Evolutionary conservation across 805 yeast genomes (phyloP).

Genomic region (Starmerella floricola): DNA sequence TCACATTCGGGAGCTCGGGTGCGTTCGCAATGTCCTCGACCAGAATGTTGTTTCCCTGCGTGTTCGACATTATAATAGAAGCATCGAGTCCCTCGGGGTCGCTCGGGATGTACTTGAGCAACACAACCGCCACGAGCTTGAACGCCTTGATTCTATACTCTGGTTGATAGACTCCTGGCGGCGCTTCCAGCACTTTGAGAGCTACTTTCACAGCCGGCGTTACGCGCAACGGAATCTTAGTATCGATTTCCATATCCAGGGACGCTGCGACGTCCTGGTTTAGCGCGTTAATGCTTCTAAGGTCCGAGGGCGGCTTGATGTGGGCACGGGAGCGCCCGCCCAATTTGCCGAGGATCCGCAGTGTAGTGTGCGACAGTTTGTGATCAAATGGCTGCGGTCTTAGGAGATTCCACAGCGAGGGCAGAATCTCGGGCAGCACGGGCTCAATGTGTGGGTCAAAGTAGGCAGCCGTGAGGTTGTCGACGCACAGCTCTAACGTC

Average conservation of each 20-base stretch:
- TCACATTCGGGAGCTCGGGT: conserved; percentile 18
- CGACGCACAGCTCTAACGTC: conserved; percentile 90
- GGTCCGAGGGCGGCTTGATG: conserved; percentile 59
- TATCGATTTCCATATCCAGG: conserved; percentile 48
- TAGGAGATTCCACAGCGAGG: conserved; percentile 80
- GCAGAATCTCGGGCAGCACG: conserved; percentile 85
- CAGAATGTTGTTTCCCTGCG: conserved; percentile 5
- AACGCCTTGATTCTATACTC: conserved; percentile 63
- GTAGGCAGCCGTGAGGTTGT: conserved; percentile 88
- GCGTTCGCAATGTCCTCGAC: conserved; percentile 13
- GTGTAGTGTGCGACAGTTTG: conserved; percentile 88
- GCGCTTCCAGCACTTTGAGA: conserved; percentile 58
- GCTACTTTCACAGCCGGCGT: conserved; percentile 80
- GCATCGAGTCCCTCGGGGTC: conserved; percentile 6
- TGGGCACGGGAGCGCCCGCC: conserved; percentile 93
- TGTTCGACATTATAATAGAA: conserved; percentile 3
- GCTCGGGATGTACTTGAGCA: conserved; percentile 55
- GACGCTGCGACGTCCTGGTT: conserved; percentile 60
- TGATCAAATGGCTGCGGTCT: conserved; percentile 90
- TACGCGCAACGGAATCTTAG: conserved; percentile 51
- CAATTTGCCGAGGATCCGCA: conserved; percentile 81
- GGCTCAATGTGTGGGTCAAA: conserved; percentile 97
- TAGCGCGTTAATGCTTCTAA: conserved; percentile 39
- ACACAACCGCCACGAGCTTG: conserved; percentile 51
- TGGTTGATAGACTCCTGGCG: conserved; percentile 36